Conservation (phyloP, 345 rosid species). For the Xanthoceras sorbifolium region DNA sequence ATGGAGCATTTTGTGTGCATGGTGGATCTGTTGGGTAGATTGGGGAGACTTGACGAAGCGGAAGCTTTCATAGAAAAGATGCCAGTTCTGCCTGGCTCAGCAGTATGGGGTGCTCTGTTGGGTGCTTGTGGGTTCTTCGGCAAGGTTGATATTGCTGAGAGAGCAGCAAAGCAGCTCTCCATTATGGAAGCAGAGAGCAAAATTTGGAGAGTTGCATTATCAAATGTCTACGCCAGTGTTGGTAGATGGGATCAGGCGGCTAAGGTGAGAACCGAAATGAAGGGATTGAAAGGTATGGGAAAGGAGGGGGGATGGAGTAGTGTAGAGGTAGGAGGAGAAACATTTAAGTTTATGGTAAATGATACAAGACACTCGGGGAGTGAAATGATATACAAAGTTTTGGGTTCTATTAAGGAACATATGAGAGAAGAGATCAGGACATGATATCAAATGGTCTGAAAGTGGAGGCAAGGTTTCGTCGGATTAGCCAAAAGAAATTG, state of each 20-base stretch:
- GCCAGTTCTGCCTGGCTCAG: conserved; percentile 22
- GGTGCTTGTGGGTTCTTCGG: conserved; percentile 28
- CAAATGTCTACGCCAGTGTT: conserved; percentile 33
- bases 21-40: conserved; percentile 60
- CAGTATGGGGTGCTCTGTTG: conserved; percentile 30
- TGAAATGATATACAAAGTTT: conserved; percentile 19
- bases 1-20: conserved; percentile 51
- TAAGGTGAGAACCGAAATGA: conserved; percentile 26
- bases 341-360: conserved; percentile 32
- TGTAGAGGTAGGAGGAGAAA: conserved; percentile 29
- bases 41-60: conserved; percentile 53
- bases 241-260: conserved; percentile 38
- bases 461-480: no score
- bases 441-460: no score
- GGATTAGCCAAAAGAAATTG: no score
- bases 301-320: conserved; percentile 43
- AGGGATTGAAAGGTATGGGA: conserved; percentile 9
- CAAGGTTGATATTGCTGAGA: conserved; percentile 24
- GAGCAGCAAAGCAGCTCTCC: conserved; percentile 22
- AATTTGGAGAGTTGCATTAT: conserved; percentile 35
- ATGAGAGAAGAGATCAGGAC: neutral
- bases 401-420: conserved; percentile 23
- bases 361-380: conserved; percentile 36
- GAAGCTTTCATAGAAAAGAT: conserved; percentile 35
- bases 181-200: conserved; percentile 27